Evolutionary conservation across 129 eudicot species (phyloP).

Genomic region (Mikania micrantha): DNA sequence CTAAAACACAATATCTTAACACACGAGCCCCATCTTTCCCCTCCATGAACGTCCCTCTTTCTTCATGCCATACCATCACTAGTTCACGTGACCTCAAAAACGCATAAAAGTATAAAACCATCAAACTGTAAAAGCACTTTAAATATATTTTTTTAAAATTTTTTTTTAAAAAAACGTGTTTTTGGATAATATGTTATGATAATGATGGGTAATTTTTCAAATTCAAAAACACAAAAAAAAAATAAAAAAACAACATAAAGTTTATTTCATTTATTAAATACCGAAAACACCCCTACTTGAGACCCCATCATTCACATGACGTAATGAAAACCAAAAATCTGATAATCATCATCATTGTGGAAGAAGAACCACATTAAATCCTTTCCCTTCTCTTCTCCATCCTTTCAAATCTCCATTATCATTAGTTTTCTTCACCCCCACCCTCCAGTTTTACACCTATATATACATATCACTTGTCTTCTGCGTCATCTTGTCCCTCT

Average conservation of each 20-base stretch:
- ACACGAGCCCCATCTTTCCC: too few relatives aligned
- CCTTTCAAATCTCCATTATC: constrained; percentile 14
- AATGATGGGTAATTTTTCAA: not conserved
- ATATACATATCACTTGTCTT: constrained; percentile 24
- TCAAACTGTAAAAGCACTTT: too few relatives aligned
- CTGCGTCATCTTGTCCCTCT: constrained; percentile 32
- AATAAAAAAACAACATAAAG: too few relatives aligned
- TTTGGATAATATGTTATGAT: not conserved
- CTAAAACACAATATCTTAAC: too few relatives aligned
- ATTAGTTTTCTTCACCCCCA: not conserved
- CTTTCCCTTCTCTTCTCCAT: constrained; percentile 41
- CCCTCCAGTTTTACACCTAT: constrained; percentile 29
- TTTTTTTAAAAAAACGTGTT: not conserved
- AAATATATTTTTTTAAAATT: too few relatives aligned
- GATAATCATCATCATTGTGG: constrained; percentile 38
- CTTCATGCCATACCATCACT: too few relatives aligned
- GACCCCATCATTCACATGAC: constrained; percentile 80
- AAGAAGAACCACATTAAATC: constrained; percentile 45
- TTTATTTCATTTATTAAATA: not conserved
- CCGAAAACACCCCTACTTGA: constrained; percentile 36
- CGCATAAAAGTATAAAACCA: too few relatives aligned
- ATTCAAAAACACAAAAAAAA: too few relatives aligned
- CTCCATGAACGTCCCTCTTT: too few relatives aligned
- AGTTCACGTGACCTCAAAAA: too few relatives aligned
- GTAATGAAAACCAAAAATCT: constrained; percentile 47